Evolutionary conservation across 495 filamentous ascomycete species (phyloP), one percentile per base, ranked within the genome.

Genomic region (Xylaria flabelliformis): DNA sequence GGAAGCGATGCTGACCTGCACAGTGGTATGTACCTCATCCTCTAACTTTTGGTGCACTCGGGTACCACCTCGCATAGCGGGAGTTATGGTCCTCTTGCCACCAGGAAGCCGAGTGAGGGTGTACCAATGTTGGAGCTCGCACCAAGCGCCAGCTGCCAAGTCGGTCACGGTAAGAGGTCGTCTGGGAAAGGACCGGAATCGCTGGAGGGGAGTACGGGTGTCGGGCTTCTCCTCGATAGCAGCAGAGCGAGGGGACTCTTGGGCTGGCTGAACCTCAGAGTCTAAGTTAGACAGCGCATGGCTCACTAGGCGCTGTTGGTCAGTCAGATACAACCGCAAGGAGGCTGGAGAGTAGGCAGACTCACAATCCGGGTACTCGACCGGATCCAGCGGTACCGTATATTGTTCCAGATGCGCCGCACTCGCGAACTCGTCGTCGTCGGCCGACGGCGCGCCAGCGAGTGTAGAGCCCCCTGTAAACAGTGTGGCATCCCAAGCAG

Each of bases 71-170:
- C 90, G 91, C 96, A 99, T 99, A 1, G 92, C 93, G 12, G 87
- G 79, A 0, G 97, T 98, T 2, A 83, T 80, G 64, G 84, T 89
- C 80, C 91, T 94, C 74, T 85, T 87, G 21, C 97, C 97, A 19
- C 81, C 81, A 0, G 82, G 84, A 76, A 91, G 87, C 55, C 88
- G 90, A 3, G 90, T 92, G 41, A 99, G 86, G 0, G 88, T 91
- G 83, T 94, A 98, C 86, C 89, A 92, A 74, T 97, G 95, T 79
- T 99, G 96, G 56, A 98, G 81, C 80, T 99, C 97, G 79, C 96
- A 99, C 96, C 96, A 99, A 10, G 94, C 89, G 2, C 94, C 94
- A 17, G 92, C 91, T 2, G 95, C 88, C 53, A 99, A 78, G 80
- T 99, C 96, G 2, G 94, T 93, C 5, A 99, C 96, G 0, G 92